These are phyloP conservation scores for Cytospora paraplurivora DNA, from an alignment of 2,329 filamentous ascomycete species.

Conservation along the genomic window DNA sequence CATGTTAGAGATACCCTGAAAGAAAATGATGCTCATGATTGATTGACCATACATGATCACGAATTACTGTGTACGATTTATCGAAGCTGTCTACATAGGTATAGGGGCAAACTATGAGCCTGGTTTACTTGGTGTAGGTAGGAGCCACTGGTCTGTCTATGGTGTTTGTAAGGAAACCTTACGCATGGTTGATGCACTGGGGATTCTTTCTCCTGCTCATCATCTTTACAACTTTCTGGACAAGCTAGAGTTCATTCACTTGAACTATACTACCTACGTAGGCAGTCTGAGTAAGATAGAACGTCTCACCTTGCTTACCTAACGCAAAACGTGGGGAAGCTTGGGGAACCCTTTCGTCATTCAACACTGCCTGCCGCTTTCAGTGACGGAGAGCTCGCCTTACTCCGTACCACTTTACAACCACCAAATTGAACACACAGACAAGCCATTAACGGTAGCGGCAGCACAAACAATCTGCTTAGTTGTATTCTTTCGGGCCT, in stretches of 20 bases:
- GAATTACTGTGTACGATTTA: background rate
- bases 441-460: no score
- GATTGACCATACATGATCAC: background rate
- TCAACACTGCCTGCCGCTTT: conserved; percentile 22
- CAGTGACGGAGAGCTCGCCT: background rate
- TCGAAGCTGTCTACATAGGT: background rate
- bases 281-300: no score
- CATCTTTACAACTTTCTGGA: no score
- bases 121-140: background rate
- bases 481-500: background rate
- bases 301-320: conserved; percentile 3
- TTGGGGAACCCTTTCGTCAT: conserved; percentile 24
- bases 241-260: no score
- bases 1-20: conserved; percentile 22
- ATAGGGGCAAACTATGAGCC: background rate
- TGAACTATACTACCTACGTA: no score
- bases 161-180: no score
- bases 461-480: background rate
- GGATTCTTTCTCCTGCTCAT: no score
- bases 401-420: background rate
- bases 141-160: no score
- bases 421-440: no score
- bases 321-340: background rate
- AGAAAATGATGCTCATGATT: background rate
- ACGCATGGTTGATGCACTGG: no score